A percentile compares a stretch with the other conserved stretches of the same genome.
These are phyloP conservation scores for Solidago caesia DNA, from an alignment of 129 eudicot species.

Conservation along the genomic window DNA sequence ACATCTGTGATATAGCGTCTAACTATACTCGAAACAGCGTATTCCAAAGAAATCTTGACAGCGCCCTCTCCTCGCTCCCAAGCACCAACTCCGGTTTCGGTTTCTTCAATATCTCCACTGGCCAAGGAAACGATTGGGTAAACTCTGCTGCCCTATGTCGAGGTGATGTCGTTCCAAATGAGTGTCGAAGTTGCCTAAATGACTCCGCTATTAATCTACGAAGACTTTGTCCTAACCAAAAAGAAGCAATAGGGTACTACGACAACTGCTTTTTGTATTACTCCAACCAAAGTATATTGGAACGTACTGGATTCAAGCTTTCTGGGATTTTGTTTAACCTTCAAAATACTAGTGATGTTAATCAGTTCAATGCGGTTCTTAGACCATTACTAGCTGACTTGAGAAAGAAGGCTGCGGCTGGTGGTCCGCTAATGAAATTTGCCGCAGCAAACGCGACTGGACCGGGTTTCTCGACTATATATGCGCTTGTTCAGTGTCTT, in stretches of 20 bases:
- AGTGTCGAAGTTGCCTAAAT: not conserved
- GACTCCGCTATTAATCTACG: not conserved
- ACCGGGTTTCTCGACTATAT: not conserved
- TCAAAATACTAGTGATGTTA: not conserved
- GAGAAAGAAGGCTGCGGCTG: not conserved
- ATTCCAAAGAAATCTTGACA: not conserved
- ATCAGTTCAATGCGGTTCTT: not conserved
- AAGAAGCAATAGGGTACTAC: conserved; percentile 5
- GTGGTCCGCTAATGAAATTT: not conserved
- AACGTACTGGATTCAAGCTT: not conserved
- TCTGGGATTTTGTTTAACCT: not conserved
- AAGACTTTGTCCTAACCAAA: not conserved
- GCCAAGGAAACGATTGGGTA: too few species aligned
- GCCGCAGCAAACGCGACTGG: not conserved
- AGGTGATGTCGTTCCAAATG: not conserved
- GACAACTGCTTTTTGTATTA: not conserved
- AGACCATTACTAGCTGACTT: not conserved
- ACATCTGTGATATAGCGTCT: not conserved
- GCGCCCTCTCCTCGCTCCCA: not conserved
- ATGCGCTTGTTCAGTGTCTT: not conserved
- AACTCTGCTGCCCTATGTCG: too few species aligned
- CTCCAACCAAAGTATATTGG: not conserved
- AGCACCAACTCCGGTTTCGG: not conserved
- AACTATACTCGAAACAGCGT: not conserved
- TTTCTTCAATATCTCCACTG: too few species aligned